Evolutionary conservation across 108 stramenopile genomes (phyloP).

Genomic region (Phaeodactylum tricornutum): DNA sequence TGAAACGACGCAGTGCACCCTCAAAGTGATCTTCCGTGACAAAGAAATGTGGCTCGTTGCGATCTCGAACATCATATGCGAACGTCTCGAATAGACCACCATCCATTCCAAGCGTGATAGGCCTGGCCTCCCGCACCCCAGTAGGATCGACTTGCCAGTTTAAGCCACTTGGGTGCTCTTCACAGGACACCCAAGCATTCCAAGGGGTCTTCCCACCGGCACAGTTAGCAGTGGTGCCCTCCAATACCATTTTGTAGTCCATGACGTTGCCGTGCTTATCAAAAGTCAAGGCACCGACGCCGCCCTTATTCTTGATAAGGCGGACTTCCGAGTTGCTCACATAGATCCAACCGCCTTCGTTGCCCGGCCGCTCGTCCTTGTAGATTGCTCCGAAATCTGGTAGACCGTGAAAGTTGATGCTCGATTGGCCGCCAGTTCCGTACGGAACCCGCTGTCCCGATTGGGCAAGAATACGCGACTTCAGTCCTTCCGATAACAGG

Average conservation of each 20-base stretch:
- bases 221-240: constrained; percentile 33
- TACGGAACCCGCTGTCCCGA: constrained; percentile 12
- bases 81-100: constrained; percentile 27
- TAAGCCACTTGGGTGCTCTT: constrained; percentile 19
- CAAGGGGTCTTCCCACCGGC: constrained; percentile 45
- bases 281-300: constrained; percentile 32
- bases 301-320: constrained; percentile 10
- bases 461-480: constrained; percentile 14
- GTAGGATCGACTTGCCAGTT: constrained; percentile 12
- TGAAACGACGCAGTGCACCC: constrained; percentile 28
- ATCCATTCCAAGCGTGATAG: constrained; percentile 22
- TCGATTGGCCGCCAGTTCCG: constrained; percentile 15
- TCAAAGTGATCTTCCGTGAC: constrained; percentile 34
- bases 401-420: constrained; percentile 16
- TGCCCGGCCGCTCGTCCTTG: constrained; percentile 9
- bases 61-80: constrained; percentile 19
- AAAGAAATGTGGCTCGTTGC: constrained; percentile 19
- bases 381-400: constrained; percentile 41
- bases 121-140: neutral
- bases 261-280: constrained; percentile 21
- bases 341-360: constrained; percentile 17
- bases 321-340: constrained; percentile 13
- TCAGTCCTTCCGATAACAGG: constrained; percentile 22
- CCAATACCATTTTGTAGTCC: constrained; percentile 20
- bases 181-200: constrained; percentile 35